A percentile compares a stretch with the other conserved stretches of the same genome.
These are phyloP conservation scores for Piloderma croceum DNA, from an alignment of 768 basidiomycete species.

Conservation along the genomic window DNA sequence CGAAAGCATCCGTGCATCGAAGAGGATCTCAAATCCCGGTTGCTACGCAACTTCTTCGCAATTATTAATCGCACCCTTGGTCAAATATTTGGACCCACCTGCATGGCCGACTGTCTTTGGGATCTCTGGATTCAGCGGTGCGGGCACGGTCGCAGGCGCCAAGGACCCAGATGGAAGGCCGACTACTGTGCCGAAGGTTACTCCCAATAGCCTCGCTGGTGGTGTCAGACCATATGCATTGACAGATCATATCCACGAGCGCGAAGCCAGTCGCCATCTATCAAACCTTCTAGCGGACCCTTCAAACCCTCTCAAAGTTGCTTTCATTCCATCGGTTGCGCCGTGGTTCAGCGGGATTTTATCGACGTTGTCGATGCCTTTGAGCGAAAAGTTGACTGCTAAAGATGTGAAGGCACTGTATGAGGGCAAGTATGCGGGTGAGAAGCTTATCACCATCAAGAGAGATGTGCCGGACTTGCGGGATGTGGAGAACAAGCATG, in stretches of 20 bases:
- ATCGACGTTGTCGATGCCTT: conserved; percentile 78
- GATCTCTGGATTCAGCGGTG: conserved; percentile 92
- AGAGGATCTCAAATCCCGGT: conserved; percentile 93
- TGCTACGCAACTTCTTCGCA: conserved; percentile 95
- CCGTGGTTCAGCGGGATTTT: conserved; percentile 98
- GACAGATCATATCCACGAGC: conserved; percentile 98
- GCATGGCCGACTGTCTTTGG: conserved; percentile 80
- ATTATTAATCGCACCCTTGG: conserved; percentile 84
- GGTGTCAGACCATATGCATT: conserved; percentile 82
- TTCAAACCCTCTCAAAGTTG: conserved; percentile 46
- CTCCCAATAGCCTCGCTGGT: conserved; percentile 65
- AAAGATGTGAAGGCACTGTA: conserved; percentile 68
- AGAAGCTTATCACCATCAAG: conserved; percentile 65
- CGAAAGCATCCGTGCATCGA: conserved; percentile 56
- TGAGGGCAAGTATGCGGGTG: conserved; percentile 67
- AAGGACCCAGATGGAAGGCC: conserved; percentile 65
- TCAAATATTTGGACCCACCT: conserved; percentile 56
- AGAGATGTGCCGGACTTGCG: conserved; percentile 66
- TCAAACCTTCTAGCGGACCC: conserved; percentile 46
- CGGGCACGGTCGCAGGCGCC: conserved; percentile 73
- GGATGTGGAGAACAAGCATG: conserved; percentile 79
- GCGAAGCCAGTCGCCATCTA: conserved; percentile 86
- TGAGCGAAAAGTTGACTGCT: conserved; percentile 62
- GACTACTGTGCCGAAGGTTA: conserved; percentile 74
- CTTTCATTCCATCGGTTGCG: conserved; percentile 82